Evolutionary conservation across 1,284 basidiomycete species (phyloP), one percentile per base, ranked within the genome.

Genomic region (Xerocomus nothofagi): DNA sequence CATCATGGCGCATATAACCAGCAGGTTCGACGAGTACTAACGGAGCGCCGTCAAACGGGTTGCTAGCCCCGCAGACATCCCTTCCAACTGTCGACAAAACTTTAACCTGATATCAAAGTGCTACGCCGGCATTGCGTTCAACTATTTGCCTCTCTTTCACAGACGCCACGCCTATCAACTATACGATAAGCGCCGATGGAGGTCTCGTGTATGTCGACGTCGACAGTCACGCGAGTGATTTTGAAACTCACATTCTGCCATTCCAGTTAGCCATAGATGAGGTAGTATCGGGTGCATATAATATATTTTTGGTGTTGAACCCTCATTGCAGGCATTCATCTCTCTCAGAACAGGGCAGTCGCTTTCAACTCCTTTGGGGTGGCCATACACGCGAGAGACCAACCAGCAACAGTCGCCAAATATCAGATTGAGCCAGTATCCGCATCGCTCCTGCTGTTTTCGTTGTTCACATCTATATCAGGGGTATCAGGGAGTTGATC

Each of bases 241-340:
- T 84, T 58, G 87, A 90, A 64, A 69, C 71, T 46, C 73, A 84
- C 43, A 73, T 87, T 24, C 63, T 91, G 17, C 89, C 89, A 2
- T 62, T 91, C 14, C 89, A 92, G 57, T 86, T 87, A 77, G 86
- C 88, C 5, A 71, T 92, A 29, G 89, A 91, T 58, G 73, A 80
- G 60, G 86, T 84, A 53, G 44, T 72, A 64, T 30, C 21, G 6
- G n/a, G 11, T 29, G n/a, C 46, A 15, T 39, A 29, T 39, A 14
- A 31, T 20, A 30, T 44, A 6, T 2, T 23, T 15, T 41, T 33
- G 21, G 26, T 10, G 14, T 15, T 49, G 30, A 60, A 50, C 11
- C 17, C 12, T 39, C 34, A 4, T 36, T 4, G 18, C 47, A 86
- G 82, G 82, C 84, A 7, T 80, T 88, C 54, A 84, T 90, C 27